These are phyloP conservation scores for Hypseocharis bilobata DNA, from an alignment of 441 rosid species.

Conservation along the genomic window DNA sequence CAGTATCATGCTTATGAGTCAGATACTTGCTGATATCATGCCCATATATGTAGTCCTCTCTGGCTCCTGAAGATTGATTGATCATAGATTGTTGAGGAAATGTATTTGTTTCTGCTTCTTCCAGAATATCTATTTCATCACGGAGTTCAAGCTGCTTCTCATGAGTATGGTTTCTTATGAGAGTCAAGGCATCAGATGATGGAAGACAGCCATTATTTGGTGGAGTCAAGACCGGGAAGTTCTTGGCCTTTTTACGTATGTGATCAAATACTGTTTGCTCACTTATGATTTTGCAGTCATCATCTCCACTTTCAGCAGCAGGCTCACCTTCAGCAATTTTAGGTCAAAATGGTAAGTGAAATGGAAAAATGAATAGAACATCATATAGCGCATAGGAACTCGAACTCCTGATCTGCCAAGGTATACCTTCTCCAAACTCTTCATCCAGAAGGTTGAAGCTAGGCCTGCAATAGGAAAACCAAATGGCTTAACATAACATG, in stretches of 20 bases:
- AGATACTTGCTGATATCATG: constrained; percentile 1
- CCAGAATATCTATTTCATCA: constrained; percentile 22
- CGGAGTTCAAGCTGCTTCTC: constrained; percentile 31
- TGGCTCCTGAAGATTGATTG: constrained; percentile 21
- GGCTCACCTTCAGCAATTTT: constrained; percentile 32
- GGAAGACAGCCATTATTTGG: constrained; percentile 31
- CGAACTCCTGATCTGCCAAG: neutral
- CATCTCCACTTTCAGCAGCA: constrained; percentile 33
- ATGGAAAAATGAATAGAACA: constrained; percentile 1
- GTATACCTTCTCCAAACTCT: constrained; percentile 59
- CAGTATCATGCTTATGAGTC: constrained; percentile 17
- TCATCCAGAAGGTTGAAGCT: constrained; percentile 83
- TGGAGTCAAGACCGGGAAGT: constrained; percentile 40
- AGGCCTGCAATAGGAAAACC: constrained; percentile 49
- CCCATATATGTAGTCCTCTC: constrained; percentile 17
- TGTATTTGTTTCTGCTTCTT: constrained; percentile 21
- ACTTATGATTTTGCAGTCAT: constrained; percentile 41
- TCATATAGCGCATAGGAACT: neutral
- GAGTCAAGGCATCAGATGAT: constrained; percentile 32
- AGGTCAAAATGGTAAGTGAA: constrained; percentile 15
- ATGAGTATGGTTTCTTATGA: constrained; percentile 37
- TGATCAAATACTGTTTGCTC: constrained; percentile 63
- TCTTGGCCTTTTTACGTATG: constrained; percentile 74
- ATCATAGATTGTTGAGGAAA: constrained; percentile 27
- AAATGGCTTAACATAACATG: constrained; percentile 10